These are phyloP conservation scores for Colletotrichum salicis DNA, from an alignment of 2,329 filamentous ascomycete species.

Conservation along the genomic window DNA sequence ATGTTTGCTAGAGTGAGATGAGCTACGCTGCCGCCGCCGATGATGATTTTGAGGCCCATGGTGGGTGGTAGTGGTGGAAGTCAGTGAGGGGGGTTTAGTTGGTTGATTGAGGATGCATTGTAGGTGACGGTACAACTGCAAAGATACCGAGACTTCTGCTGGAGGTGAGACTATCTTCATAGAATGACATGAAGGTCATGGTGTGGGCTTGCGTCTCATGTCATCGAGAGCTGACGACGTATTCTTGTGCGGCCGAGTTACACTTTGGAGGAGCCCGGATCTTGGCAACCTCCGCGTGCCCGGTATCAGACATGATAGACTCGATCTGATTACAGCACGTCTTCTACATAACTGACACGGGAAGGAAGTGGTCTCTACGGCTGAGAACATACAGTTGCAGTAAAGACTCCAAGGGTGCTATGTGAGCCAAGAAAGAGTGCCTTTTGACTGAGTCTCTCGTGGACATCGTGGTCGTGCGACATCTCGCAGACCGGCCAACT, in stretches of 20 bases:
- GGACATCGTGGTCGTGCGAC: too few species aligned
- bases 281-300: not conserved
- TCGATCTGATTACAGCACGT: too few species aligned
- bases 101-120: not conserved
- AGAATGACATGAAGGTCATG: not conserved
- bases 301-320: not conserved
- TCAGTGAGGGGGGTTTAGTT: not conserved
- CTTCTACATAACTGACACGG: too few species aligned
- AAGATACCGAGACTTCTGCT: not conserved
- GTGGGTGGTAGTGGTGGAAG: not conserved
- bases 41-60: conserved; percentile 50
- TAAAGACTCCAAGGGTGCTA: too few species aligned
- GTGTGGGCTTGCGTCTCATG: not conserved
- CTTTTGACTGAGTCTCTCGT: too few species aligned
- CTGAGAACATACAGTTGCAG: too few species aligned
- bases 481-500: too few species aligned
- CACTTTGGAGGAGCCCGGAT: not conserved
- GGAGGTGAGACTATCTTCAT: too few species aligned
- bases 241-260: not conserved
- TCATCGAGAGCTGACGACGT: not conserved
- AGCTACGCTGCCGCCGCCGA: conserved; percentile 59
- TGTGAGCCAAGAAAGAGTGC: too few species aligned
- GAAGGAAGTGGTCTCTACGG: too few species aligned
- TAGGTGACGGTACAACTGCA: not conserved
- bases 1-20: conserved; percentile 47